Base-by-base conservation (phyloP, 176 grass and related monocot species). In the Aegilops longissima region DNA sequence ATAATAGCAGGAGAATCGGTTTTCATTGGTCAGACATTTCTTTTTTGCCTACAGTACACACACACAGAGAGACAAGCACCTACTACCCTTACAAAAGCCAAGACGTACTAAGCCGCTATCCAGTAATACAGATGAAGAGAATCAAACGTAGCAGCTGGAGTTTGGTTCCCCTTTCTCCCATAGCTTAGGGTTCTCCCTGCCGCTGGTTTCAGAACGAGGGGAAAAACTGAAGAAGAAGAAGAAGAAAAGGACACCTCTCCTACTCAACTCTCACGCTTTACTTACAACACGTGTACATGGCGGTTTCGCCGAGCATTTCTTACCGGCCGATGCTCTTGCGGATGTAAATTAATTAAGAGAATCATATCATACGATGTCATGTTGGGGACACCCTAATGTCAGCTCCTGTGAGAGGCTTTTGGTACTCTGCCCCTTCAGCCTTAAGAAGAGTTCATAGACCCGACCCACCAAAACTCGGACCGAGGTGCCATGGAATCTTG, bases 231-330 rank as follows among this genome's bases (percentile, higher is more conserved):
- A 86, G 30, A 31, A 31, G 17, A 71, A 86, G 17, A 76, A 64
- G 12, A 76, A 75, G 25, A 61, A 36, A 79, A 4, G 61, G 44
- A 64, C 49, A 52, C 4, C 86, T 69, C 47, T 39, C 86, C 86
- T 84, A 80, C 69, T 81, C 82, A 77, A 69, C 69, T 81, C 70
- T 49, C 70, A 65, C 52, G 35, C 81, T 52, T 74, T 90, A 80
- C 33, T 81, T 91, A 88, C 78, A 88, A 85, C 27, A 17, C 71
- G 65, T 68, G 70, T 88, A 88, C 82, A 82, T 40, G 66, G 58
- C n/a, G 59, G 39, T 58, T 21, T 52, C 40, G 64, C 75, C 17
- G 38, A 36, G 68, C 8, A 12, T 76, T 24, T 70, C 67, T 63
- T 42, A 73, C 70, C 62, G 35, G 45, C n/a, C 49, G 34, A 45